Conservation (phyloP, 2,329 filamentous ascomycete genomes). For the Monosporascus sp. region DNA sequence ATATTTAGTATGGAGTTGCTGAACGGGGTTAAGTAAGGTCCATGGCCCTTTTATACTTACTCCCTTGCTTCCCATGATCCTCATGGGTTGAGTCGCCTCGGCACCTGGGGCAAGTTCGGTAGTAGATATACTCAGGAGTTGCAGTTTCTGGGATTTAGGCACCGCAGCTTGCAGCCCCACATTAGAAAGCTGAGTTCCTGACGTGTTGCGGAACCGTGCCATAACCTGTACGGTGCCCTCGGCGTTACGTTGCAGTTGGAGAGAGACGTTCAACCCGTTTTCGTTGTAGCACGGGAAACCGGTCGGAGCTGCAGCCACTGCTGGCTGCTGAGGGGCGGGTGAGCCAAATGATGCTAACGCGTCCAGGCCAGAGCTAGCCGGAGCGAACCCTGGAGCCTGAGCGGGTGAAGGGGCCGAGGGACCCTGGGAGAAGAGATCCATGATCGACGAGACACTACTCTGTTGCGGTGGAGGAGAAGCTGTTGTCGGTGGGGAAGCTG, state of each 20-base stretch:
- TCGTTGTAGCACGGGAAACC: constrained; percentile 76
- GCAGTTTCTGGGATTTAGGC: constrained; percentile 91
- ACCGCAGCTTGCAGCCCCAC: constrained; percentile 92
- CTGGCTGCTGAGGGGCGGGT: constrained; percentile 41
- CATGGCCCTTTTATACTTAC: constrained; percentile 56
- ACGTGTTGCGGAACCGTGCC: constrained; percentile 77
- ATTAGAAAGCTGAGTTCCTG: constrained; percentile 58
- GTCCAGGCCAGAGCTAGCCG: constrained; percentile 41
- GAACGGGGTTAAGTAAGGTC: background rate
- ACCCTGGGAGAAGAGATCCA: constrained; percentile 73
- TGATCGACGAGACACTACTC: constrained; percentile 66
- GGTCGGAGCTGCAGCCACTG: constrained; percentile 37
- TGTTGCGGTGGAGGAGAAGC: constrained; percentile 48
- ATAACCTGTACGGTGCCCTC: constrained; percentile 75
- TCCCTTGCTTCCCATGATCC: constrained; percentile 76
- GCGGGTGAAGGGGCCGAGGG: constrained; percentile 34
- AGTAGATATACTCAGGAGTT: constrained; percentile 83
- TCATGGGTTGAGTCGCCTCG: constrained; percentile 88
- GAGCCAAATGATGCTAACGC: constrained; percentile 45
- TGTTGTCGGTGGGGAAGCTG: constrained; percentile 41
- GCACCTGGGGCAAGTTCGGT: constrained; percentile 69
- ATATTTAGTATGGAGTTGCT: background rate
- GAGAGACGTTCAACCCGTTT: constrained; percentile 74
- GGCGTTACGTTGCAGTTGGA: constrained; percentile 78
- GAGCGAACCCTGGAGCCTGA: constrained; percentile 35